Evolutionary conservation across 2,329 filamentous ascomycete species (phyloP).

Genomic region (Paecilomyces sp.): DNA sequence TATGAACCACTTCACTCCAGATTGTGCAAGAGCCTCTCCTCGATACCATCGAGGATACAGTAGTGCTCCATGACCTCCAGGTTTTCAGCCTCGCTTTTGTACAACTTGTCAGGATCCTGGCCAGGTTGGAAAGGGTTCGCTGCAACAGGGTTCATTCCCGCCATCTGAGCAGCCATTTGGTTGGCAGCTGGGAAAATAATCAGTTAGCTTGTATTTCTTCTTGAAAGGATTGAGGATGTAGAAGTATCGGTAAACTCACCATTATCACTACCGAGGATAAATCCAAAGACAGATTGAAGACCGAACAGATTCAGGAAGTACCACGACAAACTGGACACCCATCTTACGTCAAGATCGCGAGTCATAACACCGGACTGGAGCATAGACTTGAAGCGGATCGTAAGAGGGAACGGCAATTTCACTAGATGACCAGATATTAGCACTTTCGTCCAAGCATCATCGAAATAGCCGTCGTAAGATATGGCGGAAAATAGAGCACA

Average conservation of each 20-base stretch:
- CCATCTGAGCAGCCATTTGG: conserved; percentile 82
- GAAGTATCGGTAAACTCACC: conserved; percentile 49
- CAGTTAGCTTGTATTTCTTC: conserved; percentile 1
- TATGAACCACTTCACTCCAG: conserved; percentile 16
- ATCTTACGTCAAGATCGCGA: conserved; percentile 90
- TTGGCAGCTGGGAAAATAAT: conserved; percentile 60
- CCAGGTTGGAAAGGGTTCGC: conserved; percentile 79
- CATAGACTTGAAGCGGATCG: conserved; percentile 99
- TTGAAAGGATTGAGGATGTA: not conserved
- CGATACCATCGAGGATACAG: conserved; percentile 81
- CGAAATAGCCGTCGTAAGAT: not conserved
- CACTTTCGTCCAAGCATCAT: conserved; percentile 6
- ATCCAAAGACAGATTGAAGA: conserved; percentile 93
- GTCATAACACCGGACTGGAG: conserved; percentile 94
- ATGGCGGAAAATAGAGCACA: conserved; percentile 23
- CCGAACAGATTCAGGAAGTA: conserved; percentile 98
- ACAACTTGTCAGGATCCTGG: conserved; percentile 92
- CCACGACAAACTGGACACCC: conserved; percentile 98
- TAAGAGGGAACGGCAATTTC: conserved; percentile 95
- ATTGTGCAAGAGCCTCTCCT: conserved; percentile 67
- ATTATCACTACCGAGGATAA: conserved; percentile 92
- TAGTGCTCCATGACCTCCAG: conserved; percentile 90
- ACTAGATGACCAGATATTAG: conserved; percentile 44
- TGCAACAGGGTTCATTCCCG: conserved; percentile 60
- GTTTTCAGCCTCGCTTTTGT: conserved; percentile 88